Base-by-base conservation (phyloP, 345 rosid genomes). In the Brassica nigra region DNA sequence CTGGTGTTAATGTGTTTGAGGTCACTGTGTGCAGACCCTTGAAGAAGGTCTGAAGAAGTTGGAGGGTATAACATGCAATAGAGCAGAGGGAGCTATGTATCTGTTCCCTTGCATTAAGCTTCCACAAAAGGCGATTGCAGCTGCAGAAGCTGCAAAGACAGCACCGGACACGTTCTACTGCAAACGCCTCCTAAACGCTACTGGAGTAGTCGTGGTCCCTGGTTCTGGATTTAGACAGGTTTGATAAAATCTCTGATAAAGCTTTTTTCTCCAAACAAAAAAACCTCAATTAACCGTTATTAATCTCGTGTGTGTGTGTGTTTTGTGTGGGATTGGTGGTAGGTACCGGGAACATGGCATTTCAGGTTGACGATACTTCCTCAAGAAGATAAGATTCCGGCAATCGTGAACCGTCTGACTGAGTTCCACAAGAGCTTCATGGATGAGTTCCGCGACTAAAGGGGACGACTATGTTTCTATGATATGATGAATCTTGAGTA, bases 261-360 rank as follows among this genome's bases (percentile, higher is more conserved):
- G 11, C 12, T 31, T 44, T 30, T 30, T 61, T 9, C 37, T 74
- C 39, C 42, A 14, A 47, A 74, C 55, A 7, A 15, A 59, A 59
- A 34, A 75, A 34, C n/a, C 72, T 80, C 36, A 34, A 8, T 18
- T 8, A 42, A 9, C 57, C 28, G 54, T 42, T 70, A 62, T 39
- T 68, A 64, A 52, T 66, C 54, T 62, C 29, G 27, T 23, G 0
- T 23, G 27, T 49, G 67, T 73, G 18, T 18, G 18, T 18, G 18
- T 18, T 18, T 18, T 18, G 18, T 6, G 70, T 33, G 59, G n/a
- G 61, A 66, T 73, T 81, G 23, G 70, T 61, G n/a, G 73, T 75
- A 95, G 99, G 95, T 89, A 31, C 95, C 92, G 7, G 99, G 98
- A 11, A 95, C 99, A 11, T 95, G 98, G 99, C 99, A 95, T 84